phyloP scores from a whole-genome alignment of 75 land plant genomes.

The Picea glauca region DNA sequence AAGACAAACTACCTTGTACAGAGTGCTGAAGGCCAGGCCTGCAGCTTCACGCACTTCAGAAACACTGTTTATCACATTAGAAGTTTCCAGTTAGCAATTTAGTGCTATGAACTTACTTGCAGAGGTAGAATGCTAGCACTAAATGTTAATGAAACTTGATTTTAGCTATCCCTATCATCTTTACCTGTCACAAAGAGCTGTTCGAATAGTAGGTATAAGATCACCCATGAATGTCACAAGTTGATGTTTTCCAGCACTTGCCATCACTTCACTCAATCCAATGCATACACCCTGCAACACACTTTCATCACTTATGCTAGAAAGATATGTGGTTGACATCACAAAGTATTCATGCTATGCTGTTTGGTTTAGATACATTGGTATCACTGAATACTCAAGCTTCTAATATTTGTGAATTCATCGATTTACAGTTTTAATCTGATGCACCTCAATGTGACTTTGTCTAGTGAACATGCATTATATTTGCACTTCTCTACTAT shows the following conservation, averaged over 20 bases:
- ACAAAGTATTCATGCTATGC: neutral
- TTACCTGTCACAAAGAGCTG: constrained; percentile 99
- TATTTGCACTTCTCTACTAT: too few species aligned
- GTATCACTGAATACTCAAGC: neutral
- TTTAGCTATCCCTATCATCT: neutral
- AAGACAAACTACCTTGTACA: constrained; percentile 73
- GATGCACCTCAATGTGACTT: neutral
- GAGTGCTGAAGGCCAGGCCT: constrained; percentile 93
- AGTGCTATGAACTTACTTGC: neutral
- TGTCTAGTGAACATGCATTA: too few species aligned
- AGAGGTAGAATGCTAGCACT: neutral
- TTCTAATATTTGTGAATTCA: neutral
- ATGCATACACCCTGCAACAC: constrained; percentile 81
- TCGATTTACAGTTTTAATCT: neutral
- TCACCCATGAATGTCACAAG: too few species aligned
- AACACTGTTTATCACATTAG: constrained; percentile 28
- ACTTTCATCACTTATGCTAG: neutral
- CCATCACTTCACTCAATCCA: too few species aligned
- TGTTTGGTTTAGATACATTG: neutral
- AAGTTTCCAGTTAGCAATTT: neutral
- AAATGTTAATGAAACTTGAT: neutral
- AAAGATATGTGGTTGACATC: neutral
- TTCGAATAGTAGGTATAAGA: too few species aligned
- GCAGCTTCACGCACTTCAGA: constrained; percentile 97
- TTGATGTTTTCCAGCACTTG: too few species aligned